These are phyloP conservation scores for Hyphodiscus hymeniophilus DNA, from an alignment of 495 filamentous ascomycete species.

Conservation along the genomic window DNA sequence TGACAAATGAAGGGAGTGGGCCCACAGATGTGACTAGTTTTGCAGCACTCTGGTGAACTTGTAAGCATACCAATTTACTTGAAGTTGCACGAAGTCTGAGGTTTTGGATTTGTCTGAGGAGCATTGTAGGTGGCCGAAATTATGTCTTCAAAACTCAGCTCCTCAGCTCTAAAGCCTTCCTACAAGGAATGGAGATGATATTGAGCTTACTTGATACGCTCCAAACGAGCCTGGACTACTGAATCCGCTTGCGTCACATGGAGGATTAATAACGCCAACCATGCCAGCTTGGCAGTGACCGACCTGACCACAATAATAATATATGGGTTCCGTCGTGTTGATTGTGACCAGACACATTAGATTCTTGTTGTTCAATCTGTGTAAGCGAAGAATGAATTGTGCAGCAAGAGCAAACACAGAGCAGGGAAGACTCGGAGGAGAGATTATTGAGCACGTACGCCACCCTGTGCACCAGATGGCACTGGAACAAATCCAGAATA, in stretches of 20 bases:
- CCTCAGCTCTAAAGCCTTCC: too few species aligned
- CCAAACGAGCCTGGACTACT: background rate
- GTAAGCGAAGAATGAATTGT: background rate
- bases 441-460: background rate
- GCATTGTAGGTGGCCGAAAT: too few species aligned
- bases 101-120: too few species aligned
- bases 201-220: too few species aligned
- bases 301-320: constrained; percentile 46
- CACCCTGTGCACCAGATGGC: background rate
- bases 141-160: too few species aligned
- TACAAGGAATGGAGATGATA: too few species aligned
- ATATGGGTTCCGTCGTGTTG: constrained; percentile 50
- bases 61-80: too few species aligned
- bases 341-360: constrained; percentile 46
- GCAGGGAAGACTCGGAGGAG: too few species aligned
- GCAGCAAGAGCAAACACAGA: background rate
- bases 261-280: constrained; percentile 41
- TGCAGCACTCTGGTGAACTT: background rate
- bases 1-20: background rate
- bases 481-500: background rate
- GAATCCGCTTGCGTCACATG: background rate
- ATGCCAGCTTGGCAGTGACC: constrained; percentile 46
- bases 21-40: background rate
- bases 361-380: background rate
- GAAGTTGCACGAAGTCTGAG: too few species aligned